Base-by-base conservation (phyloP, 768 basidiomycete species). In the Tephrocybe sp. region DNA sequence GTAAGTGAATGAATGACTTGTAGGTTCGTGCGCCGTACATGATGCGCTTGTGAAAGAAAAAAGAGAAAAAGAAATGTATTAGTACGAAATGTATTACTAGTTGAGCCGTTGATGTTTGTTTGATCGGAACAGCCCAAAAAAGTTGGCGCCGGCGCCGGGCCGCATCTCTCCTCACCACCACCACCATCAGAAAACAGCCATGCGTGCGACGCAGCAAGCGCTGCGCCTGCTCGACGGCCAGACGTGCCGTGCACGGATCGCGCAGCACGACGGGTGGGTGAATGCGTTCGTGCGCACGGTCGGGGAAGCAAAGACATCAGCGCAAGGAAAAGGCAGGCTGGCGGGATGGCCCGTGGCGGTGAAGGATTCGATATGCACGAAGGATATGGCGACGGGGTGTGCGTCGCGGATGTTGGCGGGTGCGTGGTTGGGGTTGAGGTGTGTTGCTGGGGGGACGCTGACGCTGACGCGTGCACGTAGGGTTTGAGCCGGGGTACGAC, bases 301-400 rank as follows among this genome's bases (percentile, higher is more conserved):
- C 25, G 8, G 14, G 17, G 9, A n/a, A 23, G 12, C n/a, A n/a
- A n/a, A n/a, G n/a, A n/a, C n/a, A n/a, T n/a, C n/a, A n/a, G n/a
- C n/a, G n/a, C n/a, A n/a, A 41, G 40, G 40, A 12, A n/a, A 10
- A 12, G 24, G 28, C 0, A 55, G 72, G 2, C 64, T 85, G 17
- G 54, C 59, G 15, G 76, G 69, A n/a, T 59, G 79, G 44, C 67
- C 76, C 2, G 68, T 96, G 3, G 91, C 84, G 0, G 68, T 96
- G 44, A 97, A 98, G 68, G 93, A 95, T 58, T 93, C 91, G 61
- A 93, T 98, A 49, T 85, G 86, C 45, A 91, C 90, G 0, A 54
- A 64, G 1, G 68, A 69, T 2, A 73, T 86, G 59, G 81, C 82
- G 0, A 80, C 79, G 3, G 89, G 90, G 32, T 93, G 92, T 63